phyloP scores from a whole-genome alignment of 352 stramenopile genomes.

The Aphanomyces invadans region DNA sequence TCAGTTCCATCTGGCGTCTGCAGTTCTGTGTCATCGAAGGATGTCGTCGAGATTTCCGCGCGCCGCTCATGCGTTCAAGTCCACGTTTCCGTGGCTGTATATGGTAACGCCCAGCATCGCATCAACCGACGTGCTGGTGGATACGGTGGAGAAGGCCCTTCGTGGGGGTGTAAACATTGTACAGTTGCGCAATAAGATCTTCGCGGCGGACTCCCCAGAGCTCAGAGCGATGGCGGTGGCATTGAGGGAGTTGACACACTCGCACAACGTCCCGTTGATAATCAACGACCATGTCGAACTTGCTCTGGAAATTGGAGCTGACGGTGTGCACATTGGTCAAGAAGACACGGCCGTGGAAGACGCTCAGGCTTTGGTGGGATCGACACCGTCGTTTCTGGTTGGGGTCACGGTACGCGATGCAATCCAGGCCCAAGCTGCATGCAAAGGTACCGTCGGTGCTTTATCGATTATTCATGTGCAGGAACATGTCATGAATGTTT shows the following conservation, averaged over 20 bases:
- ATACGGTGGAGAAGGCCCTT: slow-evolving; percentile 40
- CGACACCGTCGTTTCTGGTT: slow-evolving; percentile 30
- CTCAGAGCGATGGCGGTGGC: slow-evolving; percentile 33
- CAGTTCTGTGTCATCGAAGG: not conserved
- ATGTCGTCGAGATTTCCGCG: not conserved
- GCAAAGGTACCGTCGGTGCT: slow-evolving; percentile 24
- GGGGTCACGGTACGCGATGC: slow-evolving; percentile 47
- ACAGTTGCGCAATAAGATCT: slow-evolving; percentile 52
- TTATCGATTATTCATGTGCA: not conserved
- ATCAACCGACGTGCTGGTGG: slow-evolving; percentile 27
- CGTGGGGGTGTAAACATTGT: slow-evolving; percentile 38
- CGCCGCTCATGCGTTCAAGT: not conserved
- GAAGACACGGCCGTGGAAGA: slow-evolving; percentile 30
- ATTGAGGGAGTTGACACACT: slow-evolving; percentile 34
- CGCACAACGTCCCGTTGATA: slow-evolving; percentile 40
- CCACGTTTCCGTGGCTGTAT: slow-evolving; percentile 33
- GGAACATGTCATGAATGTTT: no score
- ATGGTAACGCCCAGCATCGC: slow-evolving; percentile 46
- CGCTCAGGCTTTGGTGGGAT: slow-evolving; percentile 22
- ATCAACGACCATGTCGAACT: slow-evolving; percentile 50
- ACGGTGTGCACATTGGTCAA: slow-evolving; percentile 52
- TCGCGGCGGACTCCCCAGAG: slow-evolving; percentile 28
- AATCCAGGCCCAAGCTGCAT: slow-evolving; percentile 35
- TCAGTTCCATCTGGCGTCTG: not conserved
- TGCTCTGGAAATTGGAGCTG: slow-evolving; percentile 37